Percentiles rank a stretch among this genome's conserved stretches.
phyloP scores from a whole-genome alignment of 2,329 filamentous ascomycete genomes.

The Phoma sp. region DNA sequence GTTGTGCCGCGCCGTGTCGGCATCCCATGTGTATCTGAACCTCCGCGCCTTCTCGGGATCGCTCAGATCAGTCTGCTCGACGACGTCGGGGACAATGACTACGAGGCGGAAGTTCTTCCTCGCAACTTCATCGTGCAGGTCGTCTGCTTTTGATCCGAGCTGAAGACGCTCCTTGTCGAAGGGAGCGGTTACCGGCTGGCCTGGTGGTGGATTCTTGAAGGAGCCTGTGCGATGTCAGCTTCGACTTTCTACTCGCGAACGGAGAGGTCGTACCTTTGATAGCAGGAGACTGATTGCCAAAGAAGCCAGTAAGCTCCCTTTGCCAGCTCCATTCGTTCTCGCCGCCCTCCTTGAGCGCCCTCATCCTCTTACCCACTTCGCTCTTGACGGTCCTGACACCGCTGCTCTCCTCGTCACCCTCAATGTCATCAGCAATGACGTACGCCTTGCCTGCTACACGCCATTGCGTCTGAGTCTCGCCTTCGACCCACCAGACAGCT shows the following conservation, averaged over 20 bases:
- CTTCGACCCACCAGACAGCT: constrained; percentile 80
- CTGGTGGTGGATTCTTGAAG: constrained; percentile 65
- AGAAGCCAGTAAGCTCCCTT: constrained; percentile 82
- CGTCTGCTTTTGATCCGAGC: constrained; percentile 69
- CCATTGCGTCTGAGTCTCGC: constrained; percentile 79
- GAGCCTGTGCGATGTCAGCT: constrained; percentile 55
- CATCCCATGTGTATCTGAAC: constrained; percentile 70
- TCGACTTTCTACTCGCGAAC: background rate
- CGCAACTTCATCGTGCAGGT: constrained; percentile 73
- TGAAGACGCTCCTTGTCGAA: constrained; percentile 53
- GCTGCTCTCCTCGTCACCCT: constrained; percentile 59
- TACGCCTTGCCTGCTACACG: constrained; percentile 78
- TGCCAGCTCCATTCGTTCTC: constrained; percentile 74
- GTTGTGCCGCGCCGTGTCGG: constrained; percentile 45
- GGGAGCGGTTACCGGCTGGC: constrained; percentile 53
- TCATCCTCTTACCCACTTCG: constrained; percentile 69
- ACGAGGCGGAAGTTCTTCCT: constrained; percentile 83
- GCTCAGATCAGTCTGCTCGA: constrained; percentile 76
- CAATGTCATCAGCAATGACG: constrained; percentile 73
- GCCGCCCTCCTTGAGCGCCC: constrained; percentile 54
- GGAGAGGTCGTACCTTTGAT: constrained; percentile 67
- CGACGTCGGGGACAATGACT: constrained; percentile 79
- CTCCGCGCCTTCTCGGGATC: constrained; percentile 68
- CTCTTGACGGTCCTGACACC: constrained; percentile 65
- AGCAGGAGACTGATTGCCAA: constrained; percentile 82